Conservation (phyloP, 257 asterid genomes). For the Solanum pinnatisectum region DNA sequence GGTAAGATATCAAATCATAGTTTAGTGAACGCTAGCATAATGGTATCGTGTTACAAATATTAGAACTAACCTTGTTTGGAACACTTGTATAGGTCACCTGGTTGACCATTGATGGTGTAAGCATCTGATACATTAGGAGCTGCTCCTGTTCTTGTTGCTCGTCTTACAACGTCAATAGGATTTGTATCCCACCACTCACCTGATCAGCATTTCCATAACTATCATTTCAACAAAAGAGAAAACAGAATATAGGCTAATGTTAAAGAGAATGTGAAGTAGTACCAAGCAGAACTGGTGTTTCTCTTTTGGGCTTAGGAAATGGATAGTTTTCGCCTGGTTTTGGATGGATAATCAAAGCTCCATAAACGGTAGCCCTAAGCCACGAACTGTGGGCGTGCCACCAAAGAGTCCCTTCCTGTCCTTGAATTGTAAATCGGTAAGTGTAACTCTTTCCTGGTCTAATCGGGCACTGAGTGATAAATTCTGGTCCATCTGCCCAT, state of each 20-base stretch:
- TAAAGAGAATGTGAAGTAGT: background rate
- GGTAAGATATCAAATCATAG: background rate
- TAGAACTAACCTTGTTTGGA: constrained; percentile 44
- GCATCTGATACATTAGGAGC: constrained; percentile 75
- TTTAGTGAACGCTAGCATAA: background rate
- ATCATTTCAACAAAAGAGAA: background rate
- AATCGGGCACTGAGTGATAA: constrained; percentile 71
- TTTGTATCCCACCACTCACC: background rate
- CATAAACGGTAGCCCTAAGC: constrained; percentile 86
- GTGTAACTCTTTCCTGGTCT: constrained; percentile 70
- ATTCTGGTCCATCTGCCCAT: constrained; percentile 88
- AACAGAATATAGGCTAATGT: background rate
- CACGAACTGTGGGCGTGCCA: constrained; percentile 97
- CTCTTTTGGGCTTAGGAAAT: background rate
- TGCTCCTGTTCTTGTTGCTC: constrained; percentile 71
- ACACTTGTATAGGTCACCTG: constrained; percentile 29
- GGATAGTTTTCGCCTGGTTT: background rate
- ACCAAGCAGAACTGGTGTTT: background rate
- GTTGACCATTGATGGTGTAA: background rate
- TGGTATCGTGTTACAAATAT: background rate
- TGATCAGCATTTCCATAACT: background rate
- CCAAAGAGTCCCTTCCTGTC: constrained; percentile 86
- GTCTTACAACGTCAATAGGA: constrained; percentile 12
- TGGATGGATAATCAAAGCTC: constrained; percentile 47
- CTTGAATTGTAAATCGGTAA: constrained; percentile 61